phyloP scores from a whole-genome alignment of 2,329 filamentous ascomycete species.

The Epichloe aotearoae region DNA sequence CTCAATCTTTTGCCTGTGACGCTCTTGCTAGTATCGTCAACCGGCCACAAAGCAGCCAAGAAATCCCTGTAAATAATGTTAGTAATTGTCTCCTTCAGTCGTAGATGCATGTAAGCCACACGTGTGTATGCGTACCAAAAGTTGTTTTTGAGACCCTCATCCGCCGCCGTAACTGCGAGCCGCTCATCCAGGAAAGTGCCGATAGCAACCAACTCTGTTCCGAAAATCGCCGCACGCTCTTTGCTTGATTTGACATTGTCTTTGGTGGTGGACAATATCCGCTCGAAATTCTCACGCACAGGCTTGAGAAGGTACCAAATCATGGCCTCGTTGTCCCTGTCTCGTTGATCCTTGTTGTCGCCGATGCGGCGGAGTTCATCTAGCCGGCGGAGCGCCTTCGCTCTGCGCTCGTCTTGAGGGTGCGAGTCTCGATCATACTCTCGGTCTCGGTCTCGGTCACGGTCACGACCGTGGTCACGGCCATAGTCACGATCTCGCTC shows the following conservation, averaged over 20 bases:
- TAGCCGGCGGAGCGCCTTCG: conserved; percentile 26
- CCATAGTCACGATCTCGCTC: conserved; percentile 13
- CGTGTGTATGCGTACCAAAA: conserved; percentile 31
- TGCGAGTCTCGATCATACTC: conserved; percentile 15
- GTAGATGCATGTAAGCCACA: not conserved
- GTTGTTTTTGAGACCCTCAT: conserved; percentile 31
- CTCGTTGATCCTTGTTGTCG: conserved; percentile 36
- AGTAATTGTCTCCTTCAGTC: conserved; percentile 4
- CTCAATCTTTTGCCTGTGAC: conserved; percentile 31
- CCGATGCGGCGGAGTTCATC: conserved; percentile 32
- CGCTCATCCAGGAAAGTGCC: conserved; percentile 45
- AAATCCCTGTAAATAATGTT: conserved; percentile 26
- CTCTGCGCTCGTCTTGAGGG: conserved; percentile 26
- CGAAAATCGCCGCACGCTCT: conserved; percentile 47
- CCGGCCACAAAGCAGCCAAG: conserved; percentile 31
- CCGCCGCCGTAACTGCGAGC: conserved; percentile 27
- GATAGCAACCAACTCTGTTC: conserved; percentile 46
- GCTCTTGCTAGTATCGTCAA: conserved; percentile 30
- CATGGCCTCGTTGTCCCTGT: conserved; percentile 31
- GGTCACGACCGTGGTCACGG: conserved; percentile 12
- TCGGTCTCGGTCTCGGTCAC: conserved; percentile 12
- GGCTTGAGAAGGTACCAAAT: conserved; percentile 41
- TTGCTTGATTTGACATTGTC: conserved; percentile 50
- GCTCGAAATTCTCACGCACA: conserved; percentile 45
- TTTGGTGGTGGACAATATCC: conserved; percentile 46